Conservation (phyloP, 139 green algal species). For the Pycnococcus provasolii region DNA sequence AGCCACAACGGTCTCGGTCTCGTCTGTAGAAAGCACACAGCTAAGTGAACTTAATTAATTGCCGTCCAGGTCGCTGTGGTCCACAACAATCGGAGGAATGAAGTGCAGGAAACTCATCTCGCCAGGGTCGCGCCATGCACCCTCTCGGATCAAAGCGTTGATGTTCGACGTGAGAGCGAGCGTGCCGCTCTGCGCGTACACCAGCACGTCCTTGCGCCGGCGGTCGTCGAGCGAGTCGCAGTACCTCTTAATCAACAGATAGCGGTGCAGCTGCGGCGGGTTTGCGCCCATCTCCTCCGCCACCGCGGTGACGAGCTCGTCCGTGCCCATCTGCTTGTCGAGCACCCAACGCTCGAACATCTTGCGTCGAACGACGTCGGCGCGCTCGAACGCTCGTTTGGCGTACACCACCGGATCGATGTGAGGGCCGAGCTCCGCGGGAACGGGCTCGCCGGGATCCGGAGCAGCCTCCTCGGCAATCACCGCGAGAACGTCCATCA, state of each 20-base stretch:
- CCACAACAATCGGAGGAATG: constrained; percentile 4
- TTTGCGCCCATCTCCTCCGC: constrained; percentile 9
- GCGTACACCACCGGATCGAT: constrained; percentile 23
- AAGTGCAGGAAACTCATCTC: constrained; percentile 11
- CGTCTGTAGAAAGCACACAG: too few relatives aligned
- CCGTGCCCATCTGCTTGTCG: constrained; percentile 14
- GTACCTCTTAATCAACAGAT: constrained; percentile 28
- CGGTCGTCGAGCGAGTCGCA: constrained; percentile 18
- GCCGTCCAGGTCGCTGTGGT: too few relatives aligned
- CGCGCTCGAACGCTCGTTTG: constrained; percentile 12
- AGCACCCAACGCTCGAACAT: constrained; percentile 29
- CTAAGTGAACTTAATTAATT: too few relatives aligned
- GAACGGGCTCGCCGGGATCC: constrained; percentile 24
- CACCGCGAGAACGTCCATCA: constrained; percentile 15
- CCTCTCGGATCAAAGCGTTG: constrained; percentile 3
- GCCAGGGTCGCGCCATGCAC: constrained; percentile 15
- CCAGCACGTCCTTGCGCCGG: constrained; percentile 21
- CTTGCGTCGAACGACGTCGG: constrained; percentile 16
- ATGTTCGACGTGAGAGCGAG: background rate
- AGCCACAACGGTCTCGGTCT: too few relatives aligned
- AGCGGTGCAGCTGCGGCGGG: constrained; percentile 4
- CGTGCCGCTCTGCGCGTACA: constrained; percentile 4
- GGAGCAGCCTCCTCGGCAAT: background rate
- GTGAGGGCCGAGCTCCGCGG: constrained; percentile 4
- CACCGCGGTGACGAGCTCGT: constrained; percentile 24